Conservation (phyloP, 208 protist species). For the Trypanosoma theileri region DNA sequence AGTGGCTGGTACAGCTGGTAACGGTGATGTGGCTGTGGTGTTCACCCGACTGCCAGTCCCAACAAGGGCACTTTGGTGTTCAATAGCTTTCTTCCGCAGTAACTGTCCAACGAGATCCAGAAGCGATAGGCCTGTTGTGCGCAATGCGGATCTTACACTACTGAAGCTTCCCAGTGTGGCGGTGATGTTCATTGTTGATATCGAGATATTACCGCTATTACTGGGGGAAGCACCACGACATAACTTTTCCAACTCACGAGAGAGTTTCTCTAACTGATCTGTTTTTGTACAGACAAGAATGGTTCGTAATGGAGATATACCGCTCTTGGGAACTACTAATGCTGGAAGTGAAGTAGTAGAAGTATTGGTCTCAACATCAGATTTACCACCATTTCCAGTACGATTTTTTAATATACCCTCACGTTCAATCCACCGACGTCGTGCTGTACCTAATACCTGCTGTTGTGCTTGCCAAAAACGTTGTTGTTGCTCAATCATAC, state of each 20-base stretch:
- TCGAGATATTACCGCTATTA: not conserved
- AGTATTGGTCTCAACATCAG: too few species aligned
- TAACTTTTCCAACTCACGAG: constrained; percentile 42
- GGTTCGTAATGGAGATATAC: constrained; percentile 48
- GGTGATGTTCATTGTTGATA: constrained; percentile 23
- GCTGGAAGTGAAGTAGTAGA: not conserved
- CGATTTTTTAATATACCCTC: constrained; percentile 2
- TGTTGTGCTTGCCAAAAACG: constrained; percentile 62
- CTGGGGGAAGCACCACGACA: constrained; percentile 6
- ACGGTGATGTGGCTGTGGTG: constrained; percentile 33
- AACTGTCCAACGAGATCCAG: constrained; percentile 68
- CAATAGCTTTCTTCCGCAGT: constrained; percentile 69
- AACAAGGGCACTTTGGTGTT: constrained; percentile 54
- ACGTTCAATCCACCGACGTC: constrained; percentile 26
- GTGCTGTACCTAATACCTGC: constrained; percentile 28
- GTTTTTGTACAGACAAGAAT: constrained; percentile 78
- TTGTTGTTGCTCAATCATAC: constrained; percentile 62
- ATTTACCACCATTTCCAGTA: constrained; percentile 9
- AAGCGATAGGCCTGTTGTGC: constrained; percentile 41
- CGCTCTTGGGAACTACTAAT: constrained; percentile 31
- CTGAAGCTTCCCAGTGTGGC: not conserved
- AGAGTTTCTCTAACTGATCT: constrained; percentile 56
- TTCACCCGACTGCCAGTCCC: constrained; percentile 60
- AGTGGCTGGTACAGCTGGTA: not conserved
- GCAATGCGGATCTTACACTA: constrained; percentile 35